These are phyloP conservation scores for Trifolium subterraneum DNA, from an alignment of 306 rosid genomes.

Conservation along the genomic window DNA sequence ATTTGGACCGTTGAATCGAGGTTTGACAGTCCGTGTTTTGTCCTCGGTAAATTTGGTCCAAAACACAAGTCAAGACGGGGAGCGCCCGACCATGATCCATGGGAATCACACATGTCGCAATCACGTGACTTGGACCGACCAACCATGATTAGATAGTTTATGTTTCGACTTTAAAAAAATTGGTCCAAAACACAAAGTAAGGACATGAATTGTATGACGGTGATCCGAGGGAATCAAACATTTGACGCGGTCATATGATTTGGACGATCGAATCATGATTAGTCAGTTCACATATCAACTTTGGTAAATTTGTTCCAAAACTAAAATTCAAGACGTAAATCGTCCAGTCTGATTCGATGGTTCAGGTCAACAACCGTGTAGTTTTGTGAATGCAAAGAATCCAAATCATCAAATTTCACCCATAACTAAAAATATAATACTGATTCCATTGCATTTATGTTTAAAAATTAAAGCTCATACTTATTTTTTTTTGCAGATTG, in stretches of 20 bases:
- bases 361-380: not conserved
- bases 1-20: not conserved
- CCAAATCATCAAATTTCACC: not conserved
- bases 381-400: not conserved
- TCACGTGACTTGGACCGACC: not conserved
- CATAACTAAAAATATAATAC: not conserved
- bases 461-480: not conserved
- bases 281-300: not conserved
- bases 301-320: not conserved
- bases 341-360: not conserved
- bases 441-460: not conserved
- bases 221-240: not conserved
- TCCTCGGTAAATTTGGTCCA: no score
- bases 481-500: constrained; percentile 63
- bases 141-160: not conserved
- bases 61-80: no score
- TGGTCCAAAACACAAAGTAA: not conserved
- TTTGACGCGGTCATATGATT: not conserved
- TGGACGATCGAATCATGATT: not conserved
- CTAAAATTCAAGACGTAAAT: not conserved
- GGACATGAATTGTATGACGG: not conserved
- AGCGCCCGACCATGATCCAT: no score
- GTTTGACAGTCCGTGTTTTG: no score
- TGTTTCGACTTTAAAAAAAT: not conserved
- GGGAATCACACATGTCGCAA: not conserved